phyloP scores from a whole-genome alignment of 305 asterid species.

The Plantago rigida region DNA sequence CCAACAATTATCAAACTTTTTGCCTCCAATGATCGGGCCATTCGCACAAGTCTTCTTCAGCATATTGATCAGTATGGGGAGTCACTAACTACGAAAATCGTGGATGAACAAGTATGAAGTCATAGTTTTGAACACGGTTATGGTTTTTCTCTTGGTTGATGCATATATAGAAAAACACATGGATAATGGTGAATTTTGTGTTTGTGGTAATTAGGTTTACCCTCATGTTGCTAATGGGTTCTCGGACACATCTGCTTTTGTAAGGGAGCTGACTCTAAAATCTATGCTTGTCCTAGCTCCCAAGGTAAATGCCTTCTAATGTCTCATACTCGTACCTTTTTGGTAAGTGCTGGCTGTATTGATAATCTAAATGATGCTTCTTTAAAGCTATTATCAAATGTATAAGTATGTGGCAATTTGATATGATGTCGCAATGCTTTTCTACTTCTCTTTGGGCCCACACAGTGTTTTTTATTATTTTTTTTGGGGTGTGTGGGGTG shows the following conservation, averaged over 20 bases:
- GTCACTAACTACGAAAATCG: slow-evolving; percentile 70
- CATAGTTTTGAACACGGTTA: slow-evolving; percentile 12
- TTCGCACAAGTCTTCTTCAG: slow-evolving; percentile 82
- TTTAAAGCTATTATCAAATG: too few species aligned
- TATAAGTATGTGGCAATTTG: neutral
- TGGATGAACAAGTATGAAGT: slow-evolving; percentile 81
- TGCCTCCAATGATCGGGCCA: slow-evolving; percentile 81
- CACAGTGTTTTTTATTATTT: neutral
- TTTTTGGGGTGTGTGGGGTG: neutral
- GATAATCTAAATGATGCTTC: too few species aligned
- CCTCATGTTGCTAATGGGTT: slow-evolving; percentile 94
- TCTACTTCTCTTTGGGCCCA: neutral
- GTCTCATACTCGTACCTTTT: slow-evolving; percentile 21
- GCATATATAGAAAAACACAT: slow-evolving; percentile 19
- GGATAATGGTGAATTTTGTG: slow-evolving; percentile 17
- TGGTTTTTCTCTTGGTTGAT: slow-evolving; percentile 18
- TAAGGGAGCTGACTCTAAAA: slow-evolving; percentile 87
- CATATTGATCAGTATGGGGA: slow-evolving; percentile 94
- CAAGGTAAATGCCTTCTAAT: slow-evolving; percentile 47
- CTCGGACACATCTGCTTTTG: slow-evolving; percentile 87
- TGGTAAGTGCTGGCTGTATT: neutral
- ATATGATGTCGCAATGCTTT: neutral
- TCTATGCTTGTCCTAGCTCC: slow-evolving; percentile 98
- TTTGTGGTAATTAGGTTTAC: slow-evolving; percentile 48
- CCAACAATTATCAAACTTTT: slow-evolving; percentile 89